Percentiles rank a stretch among this genome's conserved stretches.
phyloP scores from a whole-genome alignment of 2,329 filamentous ascomycete species.

The Aspergillus sp. region DNA sequence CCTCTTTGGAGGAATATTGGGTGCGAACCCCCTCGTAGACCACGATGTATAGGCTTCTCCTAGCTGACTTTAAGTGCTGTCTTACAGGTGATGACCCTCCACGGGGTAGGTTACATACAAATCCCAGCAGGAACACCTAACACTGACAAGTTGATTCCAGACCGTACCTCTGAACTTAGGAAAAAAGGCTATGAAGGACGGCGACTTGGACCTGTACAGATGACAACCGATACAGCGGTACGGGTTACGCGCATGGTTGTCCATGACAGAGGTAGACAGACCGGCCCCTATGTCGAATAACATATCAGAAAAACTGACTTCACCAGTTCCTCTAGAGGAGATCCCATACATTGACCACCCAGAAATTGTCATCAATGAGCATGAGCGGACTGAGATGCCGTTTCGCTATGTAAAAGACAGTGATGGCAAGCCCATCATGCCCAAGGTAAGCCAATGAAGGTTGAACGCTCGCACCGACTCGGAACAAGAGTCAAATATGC shows the following conservation, averaged over 20 bases:
- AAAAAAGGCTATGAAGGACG: slow-evolving; percentile 90
- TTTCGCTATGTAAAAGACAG: slow-evolving; percentile 86
- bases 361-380: slow-evolving; percentile 83
- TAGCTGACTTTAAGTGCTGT: background rate
- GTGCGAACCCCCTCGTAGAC: slow-evolving; percentile 48
- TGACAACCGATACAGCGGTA: slow-evolving; percentile 98
- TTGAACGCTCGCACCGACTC: background rate
- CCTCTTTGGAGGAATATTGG: slow-evolving; percentile 92
- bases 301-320: slow-evolving; percentile 9
- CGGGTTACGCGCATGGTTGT: slow-evolving; percentile 88
- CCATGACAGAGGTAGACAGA: slow-evolving; percentile 68
- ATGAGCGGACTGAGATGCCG: slow-evolving; percentile 96
- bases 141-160: slow-evolving; percentile 64
- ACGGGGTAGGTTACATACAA: slow-evolving; percentile 61
- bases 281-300: background rate
- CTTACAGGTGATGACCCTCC: slow-evolving; percentile 85
- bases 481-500: slow-evolving; percentile 9
- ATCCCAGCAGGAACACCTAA: background rate
- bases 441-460: slow-evolving; percentile 64
- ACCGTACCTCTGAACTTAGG: slow-evolving; percentile 91
- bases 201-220: slow-evolving; percentile 86
- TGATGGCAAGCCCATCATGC: slow-evolving; percentile 83
- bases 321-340: slow-evolving; percentile 69
- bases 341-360: slow-evolving; percentile 85
- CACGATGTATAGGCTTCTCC: background rate